Base-by-base conservation (phyloP, 805 yeast species). In the Saturnispora silvae region DNA sequence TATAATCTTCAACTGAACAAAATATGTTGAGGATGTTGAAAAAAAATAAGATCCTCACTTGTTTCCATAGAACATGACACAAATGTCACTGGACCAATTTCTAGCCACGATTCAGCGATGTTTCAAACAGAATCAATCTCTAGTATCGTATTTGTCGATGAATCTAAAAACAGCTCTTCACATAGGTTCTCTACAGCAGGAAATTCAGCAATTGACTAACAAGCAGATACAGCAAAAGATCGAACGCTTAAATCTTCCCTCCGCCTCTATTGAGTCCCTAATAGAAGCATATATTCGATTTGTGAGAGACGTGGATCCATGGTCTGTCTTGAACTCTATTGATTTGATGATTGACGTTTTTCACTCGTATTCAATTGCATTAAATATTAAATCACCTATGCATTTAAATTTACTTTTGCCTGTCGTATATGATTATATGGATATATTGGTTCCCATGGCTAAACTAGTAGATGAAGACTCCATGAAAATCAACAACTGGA, bases 261-360 rank as follows among this genome's bases (percentile, higher is more conserved):
- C 64, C 57, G 46, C 57, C 1, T 66, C 74, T 0, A 70, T 75
- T 45, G 69, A 66, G 34, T 58, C 57, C 8, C 47, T 70, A 9
- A 51, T 72, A 0, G 48, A 52, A 1, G 57, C 65, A 15, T 76
- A 69, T 45, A 47, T 76, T 10, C 48, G 53, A 23, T 58, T 67
- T 23, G 56, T 68, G 19, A 57, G 70, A 37, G 74, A 72, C 46
- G 44, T 76, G 33, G 68, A 75, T 45, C 77, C 81, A 0, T 64
- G 72, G 70, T 74, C 81, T 1, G 40, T 62, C 1, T 48, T 73
- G 4, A 65, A 65, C 26, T 71, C 78, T 1, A 73, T 73, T 42
- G 82, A 76, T 50, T 53, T 74, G 31, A 61, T 70, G 43, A 61
- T 74, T 6, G 51, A 53, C 13, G 72, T 59, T 42, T 54, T 68